phyloP scores from a whole-genome alignment of 2,329 filamentous ascomycete genomes.

The Emergomyces pasteurianus region DNA sequence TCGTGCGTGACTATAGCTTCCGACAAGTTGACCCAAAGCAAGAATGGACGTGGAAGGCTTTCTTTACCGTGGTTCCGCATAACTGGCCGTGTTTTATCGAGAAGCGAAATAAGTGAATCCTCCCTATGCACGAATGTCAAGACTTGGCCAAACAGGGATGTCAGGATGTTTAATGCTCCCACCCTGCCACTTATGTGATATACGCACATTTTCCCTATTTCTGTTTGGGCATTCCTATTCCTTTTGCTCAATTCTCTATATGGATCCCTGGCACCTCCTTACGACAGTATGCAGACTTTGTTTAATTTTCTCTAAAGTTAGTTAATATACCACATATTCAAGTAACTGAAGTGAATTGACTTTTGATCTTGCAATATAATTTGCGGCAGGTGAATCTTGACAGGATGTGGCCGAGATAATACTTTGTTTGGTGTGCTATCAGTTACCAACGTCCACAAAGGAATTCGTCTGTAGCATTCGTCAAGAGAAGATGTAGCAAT shows the following conservation, averaged over 20 bases:
- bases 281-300: not conserved
- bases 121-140: not conserved
- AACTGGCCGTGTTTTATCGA: conserved; percentile 13
- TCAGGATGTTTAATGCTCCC: not conserved
- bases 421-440: too few species aligned
- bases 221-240: not conserved
- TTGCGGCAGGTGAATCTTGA: too few species aligned
- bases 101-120: not conserved
- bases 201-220: not conserved
- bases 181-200: not conserved
- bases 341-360: not conserved
- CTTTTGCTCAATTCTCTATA: not conserved
- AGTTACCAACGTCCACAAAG: too few species aligned
- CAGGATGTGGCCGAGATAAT: too few species aligned
- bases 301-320: not conserved
- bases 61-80: conserved; percentile 21
- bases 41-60: conserved; percentile 8
- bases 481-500: not conserved
- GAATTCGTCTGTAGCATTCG: too few species aligned
- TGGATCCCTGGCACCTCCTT: not conserved
- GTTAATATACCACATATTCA: not conserved
- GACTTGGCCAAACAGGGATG: not conserved
- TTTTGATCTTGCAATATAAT: too few species aligned
- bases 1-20: conserved; percentile 22
- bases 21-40: conserved; percentile 14